phyloP scores from a whole-genome alignment of 768 basidiomycete species.

The Suillus alpinus region DNA sequence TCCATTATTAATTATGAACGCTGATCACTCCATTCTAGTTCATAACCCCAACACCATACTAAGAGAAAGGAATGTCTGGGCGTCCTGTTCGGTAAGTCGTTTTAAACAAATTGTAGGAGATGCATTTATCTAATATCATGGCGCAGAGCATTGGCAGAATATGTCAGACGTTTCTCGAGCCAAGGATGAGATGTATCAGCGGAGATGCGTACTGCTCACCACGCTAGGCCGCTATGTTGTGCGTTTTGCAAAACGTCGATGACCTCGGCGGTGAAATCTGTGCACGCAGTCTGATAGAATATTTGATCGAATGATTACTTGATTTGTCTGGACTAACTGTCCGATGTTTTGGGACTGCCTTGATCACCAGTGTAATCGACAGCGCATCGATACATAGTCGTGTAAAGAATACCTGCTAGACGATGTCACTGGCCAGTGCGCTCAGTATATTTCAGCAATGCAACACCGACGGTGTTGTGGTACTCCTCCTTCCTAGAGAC shows the following conservation, averaged over 20 bases:
- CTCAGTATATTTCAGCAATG: no score
- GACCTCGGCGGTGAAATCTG: background rate
- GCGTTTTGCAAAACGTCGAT: background rate
- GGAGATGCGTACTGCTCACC: no score
- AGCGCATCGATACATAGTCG: no score
- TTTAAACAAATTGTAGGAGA: background rate
- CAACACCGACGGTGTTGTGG: no score
- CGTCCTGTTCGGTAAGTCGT: slow-evolving; percentile 67
- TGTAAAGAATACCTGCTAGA: no score
- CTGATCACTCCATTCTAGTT: slow-evolving; percentile 31
- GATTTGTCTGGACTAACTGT: background rate
- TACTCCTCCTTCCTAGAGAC: no score
- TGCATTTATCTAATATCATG: background rate
- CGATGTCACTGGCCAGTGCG: no score
- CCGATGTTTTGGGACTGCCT: background rate
- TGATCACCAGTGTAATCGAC: background rate
- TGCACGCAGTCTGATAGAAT: background rate
- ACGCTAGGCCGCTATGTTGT: background rate
- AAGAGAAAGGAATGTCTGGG: slow-evolving; percentile 76
- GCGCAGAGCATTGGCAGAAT: slow-evolving; percentile 32
- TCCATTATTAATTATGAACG: background rate
- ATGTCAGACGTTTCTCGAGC: slow-evolving; percentile 24
- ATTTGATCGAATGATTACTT: background rate
- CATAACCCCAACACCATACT: slow-evolving; percentile 55
- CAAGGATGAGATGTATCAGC: background rate